A percentile compares a stretch with the other conserved stretches of the same genome.
phyloP scores from a whole-genome alignment of 768 basidiomycete genomes.

The Phanerodontia chrysosporium region DNA sequence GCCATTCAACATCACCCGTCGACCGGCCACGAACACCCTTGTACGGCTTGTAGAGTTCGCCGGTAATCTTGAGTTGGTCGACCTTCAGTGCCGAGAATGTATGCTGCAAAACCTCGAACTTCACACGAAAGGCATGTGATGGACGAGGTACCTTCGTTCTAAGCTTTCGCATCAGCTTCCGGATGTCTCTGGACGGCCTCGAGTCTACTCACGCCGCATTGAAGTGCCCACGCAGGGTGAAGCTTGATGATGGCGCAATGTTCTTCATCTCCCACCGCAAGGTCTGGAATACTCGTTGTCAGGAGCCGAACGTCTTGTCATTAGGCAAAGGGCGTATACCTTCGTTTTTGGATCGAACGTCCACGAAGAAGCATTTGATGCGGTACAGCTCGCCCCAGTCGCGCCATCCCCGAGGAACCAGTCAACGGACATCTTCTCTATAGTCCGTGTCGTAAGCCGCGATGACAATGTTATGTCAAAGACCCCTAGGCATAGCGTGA shows the following conservation, averaged over 20 bases:
- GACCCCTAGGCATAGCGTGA: constrained; percentile 39
- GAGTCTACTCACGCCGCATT: constrained; percentile 44
- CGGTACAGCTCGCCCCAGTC: constrained; percentile 66
- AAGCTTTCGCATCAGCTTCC: constrained; percentile 1
- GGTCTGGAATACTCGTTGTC: constrained; percentile 37
- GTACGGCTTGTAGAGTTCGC: constrained; percentile 85
- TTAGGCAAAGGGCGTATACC: background rate
- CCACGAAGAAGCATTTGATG: constrained; percentile 73
- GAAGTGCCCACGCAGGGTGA: constrained; percentile 78
- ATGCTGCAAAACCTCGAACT: constrained; percentile 64
- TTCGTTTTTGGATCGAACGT: constrained; percentile 55
- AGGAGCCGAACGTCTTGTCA: background rate
- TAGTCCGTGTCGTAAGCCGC: constrained; percentile 53
- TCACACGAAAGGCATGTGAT: constrained; percentile 68
- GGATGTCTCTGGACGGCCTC: background rate
- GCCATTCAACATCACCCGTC: constrained; percentile 65
- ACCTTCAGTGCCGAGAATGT: constrained; percentile 81
- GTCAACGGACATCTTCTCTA: constrained; percentile 71
- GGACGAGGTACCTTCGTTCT: constrained; percentile 41
- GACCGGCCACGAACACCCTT: constrained; percentile 80
- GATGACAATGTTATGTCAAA: constrained; percentile 64
- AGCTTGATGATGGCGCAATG: constrained; percentile 59
- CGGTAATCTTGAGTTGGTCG: constrained; percentile 76
- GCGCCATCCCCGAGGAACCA: constrained; percentile 74
- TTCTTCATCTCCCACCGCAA: constrained; percentile 77